phyloP scores from a whole-genome alignment of 1,284 basidiomycete genomes.

The Melampsora americana region DNA sequence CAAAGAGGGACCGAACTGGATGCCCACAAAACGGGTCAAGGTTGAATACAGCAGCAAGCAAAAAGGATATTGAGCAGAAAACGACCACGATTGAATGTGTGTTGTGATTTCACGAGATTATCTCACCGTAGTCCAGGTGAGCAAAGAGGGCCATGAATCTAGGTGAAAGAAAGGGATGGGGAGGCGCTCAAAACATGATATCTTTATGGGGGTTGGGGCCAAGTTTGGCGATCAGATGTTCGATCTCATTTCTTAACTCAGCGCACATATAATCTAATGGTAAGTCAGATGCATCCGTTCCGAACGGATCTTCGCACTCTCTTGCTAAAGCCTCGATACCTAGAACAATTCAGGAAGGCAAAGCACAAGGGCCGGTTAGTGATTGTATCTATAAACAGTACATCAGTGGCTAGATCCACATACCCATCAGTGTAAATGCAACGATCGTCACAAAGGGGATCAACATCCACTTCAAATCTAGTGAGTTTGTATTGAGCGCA shows the following conservation, averaged over 20 bases:
- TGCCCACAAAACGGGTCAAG: no score
- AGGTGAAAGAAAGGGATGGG: not conserved
- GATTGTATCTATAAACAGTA: not conserved
- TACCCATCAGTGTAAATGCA: conserved; percentile 50
- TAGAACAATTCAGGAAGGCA: conserved; percentile 54
- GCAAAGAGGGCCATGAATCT: no score
- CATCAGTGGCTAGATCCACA: not conserved
- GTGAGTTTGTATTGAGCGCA: not conserved
- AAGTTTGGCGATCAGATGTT: conserved; percentile 42
- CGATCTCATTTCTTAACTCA: conserved; percentile 50
- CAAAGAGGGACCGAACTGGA: no score
- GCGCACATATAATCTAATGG: conserved; percentile 50
- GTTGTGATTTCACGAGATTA: no score
- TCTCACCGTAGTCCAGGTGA: no score
- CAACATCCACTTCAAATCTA: conserved; percentile 47
- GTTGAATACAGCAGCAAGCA: no score
- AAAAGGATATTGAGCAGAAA: no score
- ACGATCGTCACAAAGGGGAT: conserved; percentile 49
- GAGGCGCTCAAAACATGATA: conserved; percentile 29
- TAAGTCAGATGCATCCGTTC: conserved; percentile 49
- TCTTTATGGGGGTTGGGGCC: conserved; percentile 30
- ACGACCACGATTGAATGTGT: no score
- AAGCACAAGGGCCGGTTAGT: not conserved
- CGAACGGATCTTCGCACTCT: conserved; percentile 59
- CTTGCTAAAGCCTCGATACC: conserved; percentile 89